Base-by-base conservation (phyloP, 768 basidiomycete species). In the Lepiota venenata region DNA sequence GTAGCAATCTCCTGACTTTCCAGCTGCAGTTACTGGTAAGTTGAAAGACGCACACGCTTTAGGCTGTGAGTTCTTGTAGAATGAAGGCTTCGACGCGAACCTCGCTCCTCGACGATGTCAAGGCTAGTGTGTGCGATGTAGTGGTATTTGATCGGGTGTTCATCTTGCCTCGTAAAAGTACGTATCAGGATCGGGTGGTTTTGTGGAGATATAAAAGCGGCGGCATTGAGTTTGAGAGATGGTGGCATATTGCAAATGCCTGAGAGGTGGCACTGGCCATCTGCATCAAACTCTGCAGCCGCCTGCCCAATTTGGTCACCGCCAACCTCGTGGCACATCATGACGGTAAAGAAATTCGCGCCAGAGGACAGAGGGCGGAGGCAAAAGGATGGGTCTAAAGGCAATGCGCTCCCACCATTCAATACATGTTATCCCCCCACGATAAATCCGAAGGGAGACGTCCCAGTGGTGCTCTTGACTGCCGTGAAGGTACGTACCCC, bases 71-170 rank as follows among this genome's bases (percentile, higher is more conserved):
- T 10, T 48, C 20, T 29, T 22, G 48, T 8, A 35, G 50, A 22
- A 16, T 47, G 47, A 22, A 46, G 25, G 50, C 47, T 48, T 16
- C 57, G 56, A 58, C 38, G 59, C 84, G 71, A 62, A 93, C 93
- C 83, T 76, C 91, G 85, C 72, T 95, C 93, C 63, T 96, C 93
- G 61, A 96, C 84, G 52, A 93, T 87, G 69, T 96, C 93, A 61
- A 96, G 71, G 51, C 88, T 88, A 18, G 90, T 93, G 68, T 96
- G 93, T 0, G 93, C 91, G 52, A 93, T 84, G 60, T 93, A 95
- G 70, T 94, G 90, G 63, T 93, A 94, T 65, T 92, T 92, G 59
- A 93, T 78, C 10, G 73, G 69, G 53, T 74, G 66, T 21, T 78
- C 76, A 47, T 81, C 77, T 50, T 78, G 75, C 45, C 80, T 78